phyloP scores from a whole-genome alignment of 2,329 filamentous ascomycete genomes.

The Fusarium luffae region DNA sequence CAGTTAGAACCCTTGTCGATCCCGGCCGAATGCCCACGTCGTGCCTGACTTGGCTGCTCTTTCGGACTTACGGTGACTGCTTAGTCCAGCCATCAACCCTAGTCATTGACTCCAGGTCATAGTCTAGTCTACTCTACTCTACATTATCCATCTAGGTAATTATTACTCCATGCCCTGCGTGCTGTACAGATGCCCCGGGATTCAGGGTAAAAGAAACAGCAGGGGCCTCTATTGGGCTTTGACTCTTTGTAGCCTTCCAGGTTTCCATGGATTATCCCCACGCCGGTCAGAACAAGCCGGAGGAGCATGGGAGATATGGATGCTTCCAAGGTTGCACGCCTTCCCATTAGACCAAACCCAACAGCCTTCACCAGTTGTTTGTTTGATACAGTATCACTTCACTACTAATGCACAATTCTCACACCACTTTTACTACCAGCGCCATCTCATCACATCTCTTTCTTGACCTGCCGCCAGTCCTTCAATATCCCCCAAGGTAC shows the following conservation, averaged over 20 bases:
- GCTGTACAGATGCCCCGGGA: constrained; percentile 30
- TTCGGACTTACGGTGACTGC: constrained; percentile 27
- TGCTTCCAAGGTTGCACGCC: constrained; percentile 6
- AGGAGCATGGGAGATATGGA: not conserved
- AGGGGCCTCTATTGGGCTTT: constrained; percentile 21
- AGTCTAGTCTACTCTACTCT: not conserved
- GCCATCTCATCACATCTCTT: not conserved
- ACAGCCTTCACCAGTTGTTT: constrained; percentile 20
- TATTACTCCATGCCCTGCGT: not conserved
- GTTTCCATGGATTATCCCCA: not conserved
- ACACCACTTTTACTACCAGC: constrained; percentile 8
- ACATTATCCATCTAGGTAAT: not conserved
- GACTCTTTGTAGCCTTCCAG: not conserved
- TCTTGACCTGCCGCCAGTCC: not conserved
- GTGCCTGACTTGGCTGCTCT: constrained; percentile 45
- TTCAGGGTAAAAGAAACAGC: constrained; percentile 17
- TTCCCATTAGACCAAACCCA: constrained; percentile 20
- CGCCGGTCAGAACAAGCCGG: not conserved
- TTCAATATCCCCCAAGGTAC: not conserved
- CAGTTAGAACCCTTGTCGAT: constrained; percentile 40
- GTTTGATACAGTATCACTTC: constrained; percentile 4
- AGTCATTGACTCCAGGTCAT: constrained; percentile 25
- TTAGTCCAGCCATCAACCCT: constrained; percentile 8
- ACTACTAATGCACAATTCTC: constrained; percentile 7
- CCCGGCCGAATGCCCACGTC: constrained; percentile 44